Evolutionary conservation across 1,139 yeast species (phyloP).

Genomic region (Hyphopichia burtonii): DNA sequence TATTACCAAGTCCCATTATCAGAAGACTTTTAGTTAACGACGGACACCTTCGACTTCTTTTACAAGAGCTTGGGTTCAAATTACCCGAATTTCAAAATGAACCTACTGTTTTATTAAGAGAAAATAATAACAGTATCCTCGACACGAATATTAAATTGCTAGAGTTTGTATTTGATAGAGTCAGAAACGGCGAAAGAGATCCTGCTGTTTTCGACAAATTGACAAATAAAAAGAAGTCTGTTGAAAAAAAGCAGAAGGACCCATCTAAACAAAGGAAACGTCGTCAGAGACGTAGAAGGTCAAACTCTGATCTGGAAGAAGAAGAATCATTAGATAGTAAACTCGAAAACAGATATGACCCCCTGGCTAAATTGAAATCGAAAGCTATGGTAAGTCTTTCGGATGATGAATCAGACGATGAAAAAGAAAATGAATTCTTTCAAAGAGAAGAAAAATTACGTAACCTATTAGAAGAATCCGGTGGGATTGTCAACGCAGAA

Average conservation of each 20-base stretch:
- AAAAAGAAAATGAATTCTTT: conserved; percentile 53
- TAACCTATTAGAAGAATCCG: conserved; percentile 32
- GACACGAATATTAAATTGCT: background rate
- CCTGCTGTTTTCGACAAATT: conserved; percentile 12
- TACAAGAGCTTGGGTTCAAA: conserved; percentile 34
- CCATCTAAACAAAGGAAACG: conserved; percentile 3
- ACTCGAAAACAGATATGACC: background rate
- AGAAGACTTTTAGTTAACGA: conserved; percentile 34
- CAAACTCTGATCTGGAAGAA: conserved; percentile 14
- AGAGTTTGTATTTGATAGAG: background rate
- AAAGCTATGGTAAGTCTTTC: conserved; percentile 59
- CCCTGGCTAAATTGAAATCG: conserved; percentile 27
- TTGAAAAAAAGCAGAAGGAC: conserved; percentile 3
- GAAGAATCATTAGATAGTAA: conserved; percentile 8
- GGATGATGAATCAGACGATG: conserved; percentile 69
- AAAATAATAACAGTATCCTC: background rate
- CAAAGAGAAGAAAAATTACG: conserved; percentile 58
- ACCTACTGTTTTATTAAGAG: conserved; percentile 3
- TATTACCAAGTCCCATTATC: conserved; percentile 17
- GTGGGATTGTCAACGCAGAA: conserved; percentile 39
- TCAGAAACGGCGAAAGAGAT: conserved; percentile 1
- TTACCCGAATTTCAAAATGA: conserved; percentile 21
- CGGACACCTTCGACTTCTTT: conserved; percentile 33
- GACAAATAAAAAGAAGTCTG: conserved; percentile 7
- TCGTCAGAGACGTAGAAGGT: conserved; percentile 5